phyloP scores from a whole-genome alignment of 805 yeast species.

The Priceomyces castillae region DNA sequence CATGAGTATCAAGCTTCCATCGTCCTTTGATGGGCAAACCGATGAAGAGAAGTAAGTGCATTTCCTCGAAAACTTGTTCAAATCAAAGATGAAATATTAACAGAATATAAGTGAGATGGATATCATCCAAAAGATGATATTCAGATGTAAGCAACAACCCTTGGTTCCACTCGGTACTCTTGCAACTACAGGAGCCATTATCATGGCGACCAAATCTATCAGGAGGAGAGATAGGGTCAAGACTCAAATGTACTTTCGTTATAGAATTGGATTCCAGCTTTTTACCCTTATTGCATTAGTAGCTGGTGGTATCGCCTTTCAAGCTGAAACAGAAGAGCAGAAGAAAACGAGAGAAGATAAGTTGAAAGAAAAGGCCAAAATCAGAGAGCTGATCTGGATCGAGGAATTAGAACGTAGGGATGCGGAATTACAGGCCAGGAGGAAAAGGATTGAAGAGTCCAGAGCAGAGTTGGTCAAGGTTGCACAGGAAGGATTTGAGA shows the following conservation, averaged over 20 bases:
- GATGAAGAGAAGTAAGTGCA: conserved; percentile 47
- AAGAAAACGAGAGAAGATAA: conserved; percentile 59
- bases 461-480: conserved; percentile 39
- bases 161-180: conserved; percentile 80
- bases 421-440: conserved; percentile 63
- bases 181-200: conserved; percentile 77
- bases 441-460: conserved; percentile 62
- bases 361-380: conserved; percentile 73
- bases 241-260: conserved; percentile 85
- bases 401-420: conserved; percentile 89
- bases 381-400: conserved; percentile 85
- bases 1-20: conserved; percentile 36
- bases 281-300: conserved; percentile 79
- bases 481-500: conserved; percentile 35
- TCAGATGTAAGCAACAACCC: conserved; percentile 80
- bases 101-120: conserved; percentile 31
- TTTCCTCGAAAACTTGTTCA: no score
- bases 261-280: conserved; percentile 86
- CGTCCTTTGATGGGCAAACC: conserved; percentile 43
- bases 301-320: conserved; percentile 72
- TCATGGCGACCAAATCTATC: conserved; percentile 73
- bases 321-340: conserved; percentile 44
- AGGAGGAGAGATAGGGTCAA: conserved; percentile 66
- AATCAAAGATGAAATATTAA: conserved; percentile 8
- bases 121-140: conserved; percentile 55